These are phyloP conservation scores for Pneumocystis wakefieldiae DNA, from an alignment of 1,139 yeast genomes.

Conservation along the genomic window DNA sequence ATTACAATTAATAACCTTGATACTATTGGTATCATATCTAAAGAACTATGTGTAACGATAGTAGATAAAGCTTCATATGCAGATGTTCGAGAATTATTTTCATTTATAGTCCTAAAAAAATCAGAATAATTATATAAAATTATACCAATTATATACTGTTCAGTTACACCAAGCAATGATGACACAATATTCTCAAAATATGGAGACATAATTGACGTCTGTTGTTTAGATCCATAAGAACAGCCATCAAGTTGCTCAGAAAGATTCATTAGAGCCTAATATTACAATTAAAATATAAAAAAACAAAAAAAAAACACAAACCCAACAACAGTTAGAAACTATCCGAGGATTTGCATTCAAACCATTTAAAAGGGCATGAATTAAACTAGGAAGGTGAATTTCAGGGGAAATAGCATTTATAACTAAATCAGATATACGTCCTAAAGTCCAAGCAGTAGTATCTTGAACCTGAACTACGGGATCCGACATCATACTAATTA, in stretches of 20 bases:
- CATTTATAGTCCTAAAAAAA: slow-evolving; percentile 49
- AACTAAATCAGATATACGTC: slow-evolving; percentile 82
- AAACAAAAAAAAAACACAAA: neutral
- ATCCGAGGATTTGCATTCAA: slow-evolving; percentile 83
- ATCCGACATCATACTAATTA: slow-evolving; percentile 58
- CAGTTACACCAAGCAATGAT: slow-evolving; percentile 43
- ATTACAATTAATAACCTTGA: slow-evolving; percentile 63
- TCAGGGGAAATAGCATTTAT: slow-evolving; percentile 59
- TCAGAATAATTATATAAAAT: slow-evolving; percentile 27
- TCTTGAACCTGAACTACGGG: slow-evolving; percentile 74
- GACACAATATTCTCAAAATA: slow-evolving; percentile 59
- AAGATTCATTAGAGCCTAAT: slow-evolving; percentile 59
- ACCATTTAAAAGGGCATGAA: slow-evolving; percentile 62
- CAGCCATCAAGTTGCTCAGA: slow-evolving; percentile 57
- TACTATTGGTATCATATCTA: slow-evolving; percentile 53
- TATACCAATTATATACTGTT: neutral
- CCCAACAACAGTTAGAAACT: slow-evolving; percentile 90
- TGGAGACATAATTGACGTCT: slow-evolving; percentile 53
- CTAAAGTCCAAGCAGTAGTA: slow-evolving; percentile 96
- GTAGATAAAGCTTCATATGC: slow-evolving; percentile 87
- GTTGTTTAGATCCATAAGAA: slow-evolving; percentile 37
- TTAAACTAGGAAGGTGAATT: slow-evolving; percentile 49
- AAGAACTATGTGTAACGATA: slow-evolving; percentile 60
- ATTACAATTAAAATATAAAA: neutral
- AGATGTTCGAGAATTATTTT: slow-evolving; percentile 78